phyloP scores from a whole-genome alignment of 257 asterid genomes.

The Solanum chiquidenum region DNA sequence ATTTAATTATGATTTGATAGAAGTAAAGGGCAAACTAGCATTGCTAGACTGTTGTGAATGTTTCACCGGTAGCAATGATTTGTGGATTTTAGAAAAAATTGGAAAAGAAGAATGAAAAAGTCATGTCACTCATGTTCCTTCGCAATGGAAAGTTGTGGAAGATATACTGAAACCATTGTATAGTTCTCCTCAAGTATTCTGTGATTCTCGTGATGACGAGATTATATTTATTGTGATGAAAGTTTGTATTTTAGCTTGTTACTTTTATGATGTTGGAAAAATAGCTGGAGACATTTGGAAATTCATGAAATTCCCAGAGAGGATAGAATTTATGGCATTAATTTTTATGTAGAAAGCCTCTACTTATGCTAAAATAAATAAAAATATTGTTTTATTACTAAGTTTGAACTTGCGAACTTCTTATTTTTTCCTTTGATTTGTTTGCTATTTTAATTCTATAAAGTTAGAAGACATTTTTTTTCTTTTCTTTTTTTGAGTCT shows the following conservation, averaged over 20 bases:
- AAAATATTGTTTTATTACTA: not conserved
- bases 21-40: not conserved
- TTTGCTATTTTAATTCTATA: not conserved
- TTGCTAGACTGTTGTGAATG: not conserved
- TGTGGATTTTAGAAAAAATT: not conserved
- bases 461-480: not conserved
- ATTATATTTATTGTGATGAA: not conserved
- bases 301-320: not conserved
- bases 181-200: not conserved
- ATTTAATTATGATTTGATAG: not conserved
- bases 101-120: not conserved
- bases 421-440: not conserved
- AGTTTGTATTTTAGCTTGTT: not conserved
- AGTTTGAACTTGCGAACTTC: not conserved
- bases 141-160: not conserved
- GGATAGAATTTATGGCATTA: not conserved
- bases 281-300: not conserved
- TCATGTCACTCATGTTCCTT: not conserved
- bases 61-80: not conserved
- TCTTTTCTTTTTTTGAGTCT: not conserved
- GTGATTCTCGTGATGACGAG: not conserved
- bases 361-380: not conserved
- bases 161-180: not conserved
- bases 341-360: not conserved
- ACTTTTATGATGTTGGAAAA: not conserved